Conservation (phyloP, 2,329 filamentous ascomycete genomes). For the Pestalotiopsis sp. region DNA sequence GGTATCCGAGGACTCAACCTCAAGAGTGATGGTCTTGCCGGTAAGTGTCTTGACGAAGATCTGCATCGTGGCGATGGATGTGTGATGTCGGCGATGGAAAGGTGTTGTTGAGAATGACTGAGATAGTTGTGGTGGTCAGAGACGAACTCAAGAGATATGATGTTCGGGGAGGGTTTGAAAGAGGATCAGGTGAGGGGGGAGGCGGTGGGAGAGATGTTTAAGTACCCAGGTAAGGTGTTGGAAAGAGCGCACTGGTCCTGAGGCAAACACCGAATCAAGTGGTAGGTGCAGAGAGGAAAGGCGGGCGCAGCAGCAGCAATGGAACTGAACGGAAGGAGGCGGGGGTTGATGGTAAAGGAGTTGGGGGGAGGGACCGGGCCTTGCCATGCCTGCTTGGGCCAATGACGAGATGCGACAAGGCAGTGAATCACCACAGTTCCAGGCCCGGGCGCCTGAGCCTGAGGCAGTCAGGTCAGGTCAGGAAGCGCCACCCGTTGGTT, state of each 20-base stretch:
- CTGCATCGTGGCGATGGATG: slow-evolving; percentile 64
- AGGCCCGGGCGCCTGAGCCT: neutral
- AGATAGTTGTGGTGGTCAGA: neutral
- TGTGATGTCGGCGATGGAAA: neutral
- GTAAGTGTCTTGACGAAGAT: slow-evolving; percentile 95
- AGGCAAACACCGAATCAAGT: slow-evolving; percentile 6
- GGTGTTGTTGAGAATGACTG: neutral
- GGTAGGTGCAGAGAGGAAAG: slow-evolving; percentile 20
- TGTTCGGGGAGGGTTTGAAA: neutral
- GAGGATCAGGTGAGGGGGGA: neutral
- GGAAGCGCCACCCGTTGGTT: neutral
- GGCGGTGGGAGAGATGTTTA: slow-evolving; percentile 3
- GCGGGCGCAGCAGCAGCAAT: slow-evolving; percentile 14
- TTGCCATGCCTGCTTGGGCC: neutral
- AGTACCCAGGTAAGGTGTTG: neutral
- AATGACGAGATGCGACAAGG: slow-evolving; percentile 7
- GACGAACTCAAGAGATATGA: neutral
- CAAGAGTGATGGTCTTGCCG: slow-evolving; percentile 91
- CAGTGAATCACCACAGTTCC: slow-evolving; percentile 9
- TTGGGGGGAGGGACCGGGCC: neutral
- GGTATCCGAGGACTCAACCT: slow-evolving; percentile 86
- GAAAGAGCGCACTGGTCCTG: neutral
- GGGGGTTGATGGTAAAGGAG: neutral
- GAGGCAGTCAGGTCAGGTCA: neutral
- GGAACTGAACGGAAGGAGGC: slow-evolving; percentile 29